These are phyloP conservation scores for Candida stauntonica DNA, from an alignment of 805 yeast species.

Conservation along the genomic window DNA sequence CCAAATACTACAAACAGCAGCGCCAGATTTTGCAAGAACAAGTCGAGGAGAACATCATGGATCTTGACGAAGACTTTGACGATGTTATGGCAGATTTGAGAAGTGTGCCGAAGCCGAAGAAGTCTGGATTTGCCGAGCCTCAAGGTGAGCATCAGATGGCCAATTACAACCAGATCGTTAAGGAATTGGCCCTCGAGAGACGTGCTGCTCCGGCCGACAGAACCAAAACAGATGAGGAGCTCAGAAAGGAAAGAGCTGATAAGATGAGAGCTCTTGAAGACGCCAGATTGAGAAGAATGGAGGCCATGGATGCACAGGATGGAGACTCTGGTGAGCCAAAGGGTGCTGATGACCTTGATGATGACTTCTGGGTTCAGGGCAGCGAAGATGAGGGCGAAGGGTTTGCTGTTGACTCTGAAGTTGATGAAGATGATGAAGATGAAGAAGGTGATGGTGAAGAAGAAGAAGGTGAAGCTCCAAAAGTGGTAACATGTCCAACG, in stretches of 20 bases:
- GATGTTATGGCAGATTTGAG: conserved; percentile 58
- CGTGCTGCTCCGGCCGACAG: conserved; percentile 79
- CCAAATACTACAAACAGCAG: conserved; percentile 71
- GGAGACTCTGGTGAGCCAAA: conserved; percentile 35
- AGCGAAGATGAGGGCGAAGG: conserved; percentile 44
- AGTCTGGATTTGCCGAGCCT: conserved; percentile 12
- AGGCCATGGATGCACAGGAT: conserved; percentile 50
- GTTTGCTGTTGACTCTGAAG: conserved; percentile 36
- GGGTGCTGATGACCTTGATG: conserved; percentile 65
- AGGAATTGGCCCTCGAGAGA: conserved; percentile 63
- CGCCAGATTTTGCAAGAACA: conserved; percentile 63
- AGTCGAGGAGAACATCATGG: conserved; percentile 55
- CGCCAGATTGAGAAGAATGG: conserved; percentile 70
- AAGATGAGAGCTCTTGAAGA: conserved; percentile 58
- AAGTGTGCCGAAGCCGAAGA: conserved; percentile 29
- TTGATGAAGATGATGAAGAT: conserved; percentile 8
- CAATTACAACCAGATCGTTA: conserved; percentile 62
- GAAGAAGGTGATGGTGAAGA: conserved; percentile 32
- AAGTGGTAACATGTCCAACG: conserved; percentile 41
- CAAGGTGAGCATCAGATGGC: conserved; percentile 37
- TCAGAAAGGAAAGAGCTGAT: conserved; percentile 55
- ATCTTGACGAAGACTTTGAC: conserved; percentile 69
- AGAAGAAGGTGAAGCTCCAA: conserved; percentile 20
- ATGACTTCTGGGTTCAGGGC: conserved; percentile 62
- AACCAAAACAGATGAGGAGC: conserved; percentile 73